Evolutionary conservation across 179 eudicot species (phyloP).

Genomic region (Patellifolia procumbens): DNA sequence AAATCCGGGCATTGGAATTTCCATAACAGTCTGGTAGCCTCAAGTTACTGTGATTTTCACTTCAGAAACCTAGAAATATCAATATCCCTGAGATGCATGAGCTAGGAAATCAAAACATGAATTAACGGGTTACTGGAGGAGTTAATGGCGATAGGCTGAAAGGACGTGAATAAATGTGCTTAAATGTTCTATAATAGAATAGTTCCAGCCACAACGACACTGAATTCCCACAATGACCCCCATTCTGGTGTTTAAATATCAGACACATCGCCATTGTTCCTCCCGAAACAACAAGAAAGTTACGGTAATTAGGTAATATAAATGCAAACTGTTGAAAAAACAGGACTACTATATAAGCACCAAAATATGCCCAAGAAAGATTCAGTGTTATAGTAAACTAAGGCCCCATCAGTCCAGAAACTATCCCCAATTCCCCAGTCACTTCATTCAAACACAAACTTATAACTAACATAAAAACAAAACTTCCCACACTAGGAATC

Average conservation of each 20-base stretch:
- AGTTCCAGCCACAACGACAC: not conserved
- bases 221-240: not conserved
- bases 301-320: not conserved
- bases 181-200: not conserved
- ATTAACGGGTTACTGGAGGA: not conserved
- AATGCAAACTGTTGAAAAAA: not conserved
- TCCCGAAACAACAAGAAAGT: not conserved
- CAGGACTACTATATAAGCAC: not conserved
- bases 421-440: too few species aligned
- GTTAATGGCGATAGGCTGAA: too few species aligned
- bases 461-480: not conserved
- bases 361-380: not conserved
- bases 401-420: not conserved
- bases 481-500: not conserved
- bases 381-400: not conserved
- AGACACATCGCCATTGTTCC: not conserved
- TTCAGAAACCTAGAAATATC: not conserved
- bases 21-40: not conserved
- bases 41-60: not conserved
- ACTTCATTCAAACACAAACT: not conserved
- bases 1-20: not conserved
- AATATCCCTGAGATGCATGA: not conserved
- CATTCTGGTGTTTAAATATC: not conserved
- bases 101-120: not conserved
- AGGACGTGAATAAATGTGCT: not conserved